phyloP scores from a whole-genome alignment of 2,329 filamentous ascomycete species.

The Penicillium digitatum region DNA sequence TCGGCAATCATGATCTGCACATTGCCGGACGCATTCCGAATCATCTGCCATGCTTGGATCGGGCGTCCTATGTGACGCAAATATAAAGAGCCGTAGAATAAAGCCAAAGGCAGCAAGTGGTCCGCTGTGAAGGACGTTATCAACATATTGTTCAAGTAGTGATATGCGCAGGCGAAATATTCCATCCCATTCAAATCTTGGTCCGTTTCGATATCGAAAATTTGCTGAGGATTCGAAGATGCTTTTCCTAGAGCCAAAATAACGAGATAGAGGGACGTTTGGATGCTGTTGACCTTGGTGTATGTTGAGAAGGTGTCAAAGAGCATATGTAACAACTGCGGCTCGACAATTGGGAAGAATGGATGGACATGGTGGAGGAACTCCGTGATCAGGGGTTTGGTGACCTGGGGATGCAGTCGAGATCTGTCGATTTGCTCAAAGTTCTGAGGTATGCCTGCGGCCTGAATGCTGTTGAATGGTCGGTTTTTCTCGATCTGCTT shows the following conservation, averaged over 20 bases:
- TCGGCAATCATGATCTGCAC: conserved; percentile 14
- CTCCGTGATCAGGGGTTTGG: conserved; percentile 8
- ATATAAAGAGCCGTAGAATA: conserved; percentile 19
- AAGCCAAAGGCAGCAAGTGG: conserved; percentile 10
- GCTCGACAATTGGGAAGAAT: conserved; percentile 15
- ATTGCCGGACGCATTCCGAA: conserved; percentile 10
- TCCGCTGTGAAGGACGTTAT: conserved; percentile 7
- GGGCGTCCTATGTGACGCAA: conserved; percentile 15
- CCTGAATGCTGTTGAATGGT: conserved; percentile 1
- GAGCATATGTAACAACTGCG: neutral
- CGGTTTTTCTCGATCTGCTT: conserved; percentile 14
- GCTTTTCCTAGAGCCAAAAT: conserved; percentile 15
- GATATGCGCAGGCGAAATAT: conserved; percentile 16
- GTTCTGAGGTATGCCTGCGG: neutral
- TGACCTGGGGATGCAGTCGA: neutral
- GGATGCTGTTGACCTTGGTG: conserved; percentile 6
- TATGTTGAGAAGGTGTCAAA: conserved; percentile 12
- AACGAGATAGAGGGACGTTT: conserved; percentile 13
- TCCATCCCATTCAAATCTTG: conserved; percentile 10
- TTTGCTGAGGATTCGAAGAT: conserved; percentile 1
- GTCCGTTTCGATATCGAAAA: conserved; percentile 11
- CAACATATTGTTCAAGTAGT: conserved; percentile 4
- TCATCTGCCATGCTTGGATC: conserved; percentile 14
- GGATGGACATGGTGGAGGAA: conserved; percentile 15
- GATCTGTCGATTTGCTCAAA: conserved; percentile 4